These are phyloP conservation scores for Dioszegia hungarica DNA, from an alignment of 768 basidiomycete genomes.

Conservation along the genomic window DNA sequence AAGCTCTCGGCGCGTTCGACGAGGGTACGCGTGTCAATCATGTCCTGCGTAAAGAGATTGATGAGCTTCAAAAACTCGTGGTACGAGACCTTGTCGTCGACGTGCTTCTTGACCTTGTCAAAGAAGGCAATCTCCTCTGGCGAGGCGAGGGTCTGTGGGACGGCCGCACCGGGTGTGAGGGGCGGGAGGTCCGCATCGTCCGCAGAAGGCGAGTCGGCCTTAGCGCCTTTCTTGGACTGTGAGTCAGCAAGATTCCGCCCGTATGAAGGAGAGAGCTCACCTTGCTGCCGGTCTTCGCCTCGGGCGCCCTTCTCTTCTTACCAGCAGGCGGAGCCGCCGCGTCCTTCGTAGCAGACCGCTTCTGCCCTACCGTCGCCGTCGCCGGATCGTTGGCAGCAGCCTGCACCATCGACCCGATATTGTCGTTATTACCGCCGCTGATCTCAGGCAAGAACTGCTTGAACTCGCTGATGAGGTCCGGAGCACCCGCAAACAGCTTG, in stretches of 20 bases:
- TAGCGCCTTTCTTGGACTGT: slow-evolving; percentile 30
- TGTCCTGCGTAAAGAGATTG: slow-evolving; percentile 81
- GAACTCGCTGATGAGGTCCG: slow-evolving; percentile 50
- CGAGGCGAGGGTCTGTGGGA: slow-evolving; percentile 40
- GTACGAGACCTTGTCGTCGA: slow-evolving; percentile 53
- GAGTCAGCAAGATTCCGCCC: background rate
- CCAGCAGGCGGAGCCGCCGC: slow-evolving; percentile 7
- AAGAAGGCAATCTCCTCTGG: slow-evolving; percentile 84
- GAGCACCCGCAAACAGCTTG: slow-evolving; percentile 48
- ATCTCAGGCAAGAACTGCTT: slow-evolving; percentile 49
- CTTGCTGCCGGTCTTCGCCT: slow-evolving; percentile 29
- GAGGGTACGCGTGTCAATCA: slow-evolving; percentile 78
- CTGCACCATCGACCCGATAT: slow-evolving; percentile 28
- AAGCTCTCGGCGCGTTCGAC: slow-evolving; percentile 75
- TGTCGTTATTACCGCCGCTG: slow-evolving; percentile 34
- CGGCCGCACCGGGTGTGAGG: slow-evolving; percentile 18
- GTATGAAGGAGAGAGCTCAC: slow-evolving; percentile 20
- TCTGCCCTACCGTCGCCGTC: slow-evolving; percentile 7
- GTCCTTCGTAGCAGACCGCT: slow-evolving; percentile 25
- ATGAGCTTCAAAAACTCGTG: slow-evolving; percentile 91
- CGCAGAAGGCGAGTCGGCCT: slow-evolving; percentile 38
- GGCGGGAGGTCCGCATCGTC: slow-evolving; percentile 25
- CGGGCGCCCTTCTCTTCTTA: slow-evolving; percentile 31
- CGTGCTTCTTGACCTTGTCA: slow-evolving; percentile 66
- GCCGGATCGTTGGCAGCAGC: slow-evolving; percentile 19